Conservation (phyloP, 768 basidiomycete species). For the Pulveroboletus ravenelii region DNA sequence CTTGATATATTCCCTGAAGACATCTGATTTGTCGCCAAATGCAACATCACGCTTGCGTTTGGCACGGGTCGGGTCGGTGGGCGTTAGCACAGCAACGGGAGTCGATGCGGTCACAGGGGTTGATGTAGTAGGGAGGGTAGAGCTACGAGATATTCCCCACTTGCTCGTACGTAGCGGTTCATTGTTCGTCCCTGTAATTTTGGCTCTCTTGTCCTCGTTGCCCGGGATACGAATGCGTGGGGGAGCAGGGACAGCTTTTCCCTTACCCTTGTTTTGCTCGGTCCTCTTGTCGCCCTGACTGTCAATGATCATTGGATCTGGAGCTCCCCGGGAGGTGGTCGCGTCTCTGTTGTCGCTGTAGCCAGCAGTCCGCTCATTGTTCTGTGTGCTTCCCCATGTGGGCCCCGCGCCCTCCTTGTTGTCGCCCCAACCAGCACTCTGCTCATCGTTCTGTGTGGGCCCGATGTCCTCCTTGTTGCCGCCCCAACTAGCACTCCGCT, state of each 20-base stretch:
- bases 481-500: conserved; percentile 7
- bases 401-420: background rate
- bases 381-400: background rate
- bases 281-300: background rate
- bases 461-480: background rate
- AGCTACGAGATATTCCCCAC: conserved; percentile 10
- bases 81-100: conserved; percentile 9
- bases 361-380: conserved; percentile 3
- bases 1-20: conserved; percentile 30
- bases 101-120: conserved; percentile 10
- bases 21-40: conserved; percentile 20
- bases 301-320: conserved; percentile 13
- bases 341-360: conserved; percentile 3
- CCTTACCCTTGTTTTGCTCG: conserved; percentile 5
- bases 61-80: conserved; percentile 12
- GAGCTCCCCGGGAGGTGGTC: background rate
- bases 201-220: conserved; percentile 9
- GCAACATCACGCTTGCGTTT: conserved; percentile 26
- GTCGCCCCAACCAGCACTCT: conserved; percentile 7
- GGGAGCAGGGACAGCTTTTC: conserved; percentile 15
- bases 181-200: conserved; percentile 23
- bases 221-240: conserved; percentile 25
- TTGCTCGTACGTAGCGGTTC: conserved; percentile 15
- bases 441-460: background rate
- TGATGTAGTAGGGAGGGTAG: conserved; percentile 3